Evolutionary conservation across 768 basidiomycete genomes (phyloP), one percentile per base, ranked within the genome.

Genomic region (Boletellus ananiceps): DNA sequence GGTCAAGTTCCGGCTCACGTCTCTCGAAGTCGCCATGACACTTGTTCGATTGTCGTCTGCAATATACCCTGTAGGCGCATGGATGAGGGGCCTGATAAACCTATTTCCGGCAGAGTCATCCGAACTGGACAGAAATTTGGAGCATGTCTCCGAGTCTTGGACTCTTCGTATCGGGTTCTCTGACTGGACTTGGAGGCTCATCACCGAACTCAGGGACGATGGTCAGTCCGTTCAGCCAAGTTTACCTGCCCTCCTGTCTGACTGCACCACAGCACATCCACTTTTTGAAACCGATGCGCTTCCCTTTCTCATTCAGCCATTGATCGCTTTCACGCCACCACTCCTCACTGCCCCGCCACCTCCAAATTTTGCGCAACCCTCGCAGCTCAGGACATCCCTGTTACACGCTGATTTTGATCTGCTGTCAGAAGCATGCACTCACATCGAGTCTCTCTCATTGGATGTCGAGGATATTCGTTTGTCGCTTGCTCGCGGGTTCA

Each of bases 401-500:
- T 65, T 83, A 37, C 74, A 80, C 47, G 71, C 82, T 3, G 90
- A 93, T 65, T 80, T 86, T 42, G 85, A 88, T 33, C 70, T 78
- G 14, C 71, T 93, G 29, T 84, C 88, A 57, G 84, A 91, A 60
- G 77, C 80, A 0, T 88, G 84, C 67, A 86, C 79, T 44, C 71
- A 84, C 34, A 74, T 93, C 25, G 90, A 93, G 62, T 83, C 87
- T 33, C 78, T 90, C 27, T 75, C 83, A 14, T 74, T 91, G 13
- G 90, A 93, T 58, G 78, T 87, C 11, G 86, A 87, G 61, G 85
- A 88, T 48, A 77, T 89, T 40, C 79, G 88, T 21, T 69, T 83
- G 19, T 81, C 82, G 21, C 73, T 92, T 9, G 88, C 85, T 36
- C 83, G 82, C 9, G 82, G 83, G 0, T 68, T 79, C 56, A 72